Percentiles rank a stretch among this genome's conserved stretches.
Conservation (phyloP, 768 basidiomycete species). For the Brasilioporus rufonigricans region DNA sequence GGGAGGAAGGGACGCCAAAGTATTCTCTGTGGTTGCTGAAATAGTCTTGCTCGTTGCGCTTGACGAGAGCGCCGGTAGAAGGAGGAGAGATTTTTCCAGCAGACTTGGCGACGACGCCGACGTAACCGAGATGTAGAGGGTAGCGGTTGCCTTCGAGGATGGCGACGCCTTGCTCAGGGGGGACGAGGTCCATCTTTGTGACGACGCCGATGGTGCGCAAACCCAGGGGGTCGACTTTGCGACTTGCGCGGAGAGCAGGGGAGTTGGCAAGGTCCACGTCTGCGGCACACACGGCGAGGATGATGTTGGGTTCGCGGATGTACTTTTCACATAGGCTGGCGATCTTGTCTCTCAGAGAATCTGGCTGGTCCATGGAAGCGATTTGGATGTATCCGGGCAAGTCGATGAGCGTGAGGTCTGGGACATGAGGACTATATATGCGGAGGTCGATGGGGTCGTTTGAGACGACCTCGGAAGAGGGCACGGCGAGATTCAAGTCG, state of each 20-base stretch:
- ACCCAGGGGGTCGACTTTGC: slow-evolving; percentile 93
- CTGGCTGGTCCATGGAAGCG: slow-evolving; percentile 92
- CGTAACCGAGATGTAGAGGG: slow-evolving; percentile 95
- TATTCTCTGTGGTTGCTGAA: slow-evolving; percentile 62
- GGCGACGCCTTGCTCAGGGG: slow-evolving; percentile 74
- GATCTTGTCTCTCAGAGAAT: slow-evolving; percentile 91
- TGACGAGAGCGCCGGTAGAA: slow-evolving; percentile 46
- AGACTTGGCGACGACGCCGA: slow-evolving; percentile 92
- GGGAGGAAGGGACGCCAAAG: slow-evolving; percentile 57
- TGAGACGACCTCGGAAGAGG: slow-evolving; percentile 86
- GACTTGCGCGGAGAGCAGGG: slow-evolving; percentile 88
- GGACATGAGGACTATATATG: slow-evolving; percentile 94
- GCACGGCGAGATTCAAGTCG: slow-evolving; percentile 93
- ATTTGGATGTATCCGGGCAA: slow-evolving; percentile 97
- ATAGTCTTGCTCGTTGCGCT: slow-evolving; percentile 62
- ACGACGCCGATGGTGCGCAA: slow-evolving; percentile 95
- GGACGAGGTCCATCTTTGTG: slow-evolving; percentile 98
- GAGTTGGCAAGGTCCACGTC: slow-evolving; percentile 99
- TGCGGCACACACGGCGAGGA: slow-evolving; percentile 97
- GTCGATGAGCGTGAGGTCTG: slow-evolving; percentile 96
- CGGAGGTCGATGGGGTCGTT: slow-evolving; percentile 95
- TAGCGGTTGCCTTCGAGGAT: slow-evolving; percentile 91
- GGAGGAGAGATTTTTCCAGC: slow-evolving; percentile 55
- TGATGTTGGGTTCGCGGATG: slow-evolving; percentile 99
- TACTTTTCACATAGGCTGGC: slow-evolving; percentile 88